Evolutionary conservation across 805 yeast genomes (phyloP).

Genomic region (Candida adriatica): DNA sequence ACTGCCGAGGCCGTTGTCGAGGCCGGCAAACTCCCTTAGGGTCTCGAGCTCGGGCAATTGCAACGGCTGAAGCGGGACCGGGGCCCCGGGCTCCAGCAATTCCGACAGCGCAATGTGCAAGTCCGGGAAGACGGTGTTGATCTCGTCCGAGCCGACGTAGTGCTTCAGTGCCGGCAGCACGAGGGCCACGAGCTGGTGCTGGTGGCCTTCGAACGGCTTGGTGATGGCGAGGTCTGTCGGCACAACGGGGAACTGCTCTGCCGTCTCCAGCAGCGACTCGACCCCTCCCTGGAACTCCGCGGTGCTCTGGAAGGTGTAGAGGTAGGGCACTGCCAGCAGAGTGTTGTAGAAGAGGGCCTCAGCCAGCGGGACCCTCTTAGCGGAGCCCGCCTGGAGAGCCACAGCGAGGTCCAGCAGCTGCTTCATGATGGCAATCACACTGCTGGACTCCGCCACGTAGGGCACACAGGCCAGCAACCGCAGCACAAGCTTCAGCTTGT

Average conservation of each 20-base stretch:
- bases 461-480: constrained; percentile 64
- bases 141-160: constrained; percentile 5
- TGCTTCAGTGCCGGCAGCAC: constrained; percentile 44
- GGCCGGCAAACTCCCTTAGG: constrained; percentile 25
- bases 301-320: constrained; percentile 36
- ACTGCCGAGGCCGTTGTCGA: constrained; percentile 36
- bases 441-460: constrained; percentile 52
- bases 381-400: constrained; percentile 39
- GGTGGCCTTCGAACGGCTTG: constrained; percentile 23
- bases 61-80: constrained; percentile 20
- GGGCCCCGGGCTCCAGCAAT: constrained; percentile 14
- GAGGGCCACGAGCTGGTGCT: constrained; percentile 40
- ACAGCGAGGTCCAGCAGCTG: constrained; percentile 50
- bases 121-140: constrained; percentile 29
- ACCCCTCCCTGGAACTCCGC: constrained; percentile 32
- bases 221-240: constrained; percentile 19
- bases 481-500: constrained; percentile 59
- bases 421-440: constrained; percentile 39
- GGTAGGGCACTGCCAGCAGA: constrained; percentile 58
- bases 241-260: constrained; percentile 33
- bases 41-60: constrained; percentile 31
- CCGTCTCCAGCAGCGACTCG: constrained; percentile 33
- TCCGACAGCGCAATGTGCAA: constrained; percentile 17
- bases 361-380: constrained; percentile 48
- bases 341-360: constrained; percentile 62